phyloP scores from a whole-genome alignment of 768 basidiomycete genomes.

The Pluteus cervinus region DNA sequence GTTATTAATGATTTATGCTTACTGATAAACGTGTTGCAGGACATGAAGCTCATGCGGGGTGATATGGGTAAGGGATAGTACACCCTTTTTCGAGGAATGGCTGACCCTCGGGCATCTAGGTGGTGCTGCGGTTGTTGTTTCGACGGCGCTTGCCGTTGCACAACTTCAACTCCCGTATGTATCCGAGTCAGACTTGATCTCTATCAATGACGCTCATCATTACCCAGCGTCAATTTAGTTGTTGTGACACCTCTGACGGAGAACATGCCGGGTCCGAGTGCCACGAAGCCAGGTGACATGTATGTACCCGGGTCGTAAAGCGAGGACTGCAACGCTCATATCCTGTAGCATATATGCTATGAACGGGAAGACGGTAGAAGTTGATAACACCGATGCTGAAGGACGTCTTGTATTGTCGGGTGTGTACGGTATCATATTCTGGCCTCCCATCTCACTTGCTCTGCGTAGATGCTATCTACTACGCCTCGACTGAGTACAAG shows the following conservation, averaged over 20 bases:
- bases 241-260: slow-evolving; percentile 72
- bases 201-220: neutral
- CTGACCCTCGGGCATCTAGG: slow-evolving; percentile 26
- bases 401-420: slow-evolving; percentile 73
- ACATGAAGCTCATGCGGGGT: slow-evolving; percentile 80
- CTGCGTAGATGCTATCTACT: slow-evolving; percentile 71
- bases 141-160: slow-evolving; percentile 72
- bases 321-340: too few species aligned
- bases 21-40: slow-evolving; percentile 28
- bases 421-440: too few species aligned
- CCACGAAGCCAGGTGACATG: slow-evolving; percentile 85
- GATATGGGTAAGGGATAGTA: slow-evolving; percentile 72
- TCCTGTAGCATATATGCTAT: slow-evolving; percentile 65
- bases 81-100: neutral
- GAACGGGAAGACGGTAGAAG: slow-evolving; percentile 83
- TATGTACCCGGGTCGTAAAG: slow-evolving; percentile 33
- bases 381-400: slow-evolving; percentile 86
- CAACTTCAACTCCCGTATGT: slow-evolving; percentile 75
- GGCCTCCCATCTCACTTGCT: too few species aligned
- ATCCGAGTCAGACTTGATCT: neutral
- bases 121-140: slow-evolving; percentile 75
- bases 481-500: slow-evolving; percentile 69
- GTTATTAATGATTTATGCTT: neutral
- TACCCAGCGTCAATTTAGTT: slow-evolving; percentile 64
- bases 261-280: slow-evolving; percentile 74